Conservation (phyloP, 2,329 filamentous ascomycete genomes). For the Botryotinia calthae region DNA sequence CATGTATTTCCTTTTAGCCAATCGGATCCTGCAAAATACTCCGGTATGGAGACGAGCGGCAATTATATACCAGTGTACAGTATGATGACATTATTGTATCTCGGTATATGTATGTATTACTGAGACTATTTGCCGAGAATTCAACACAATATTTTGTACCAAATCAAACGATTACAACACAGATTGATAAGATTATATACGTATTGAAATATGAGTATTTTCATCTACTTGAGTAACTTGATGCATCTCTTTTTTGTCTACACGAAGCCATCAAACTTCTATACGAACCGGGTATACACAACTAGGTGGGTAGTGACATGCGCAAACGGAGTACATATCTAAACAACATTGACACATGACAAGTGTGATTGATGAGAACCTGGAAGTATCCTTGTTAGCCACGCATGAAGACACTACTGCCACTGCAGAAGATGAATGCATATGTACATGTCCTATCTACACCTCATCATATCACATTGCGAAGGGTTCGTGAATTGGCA, state of each 20-base stretch:
- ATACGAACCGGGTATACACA: too few relatives aligned
- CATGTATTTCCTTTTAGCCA: background rate
- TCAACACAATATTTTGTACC: background rate
- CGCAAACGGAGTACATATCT: background rate
- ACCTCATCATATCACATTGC: background rate
- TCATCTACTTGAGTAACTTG: too few relatives aligned
- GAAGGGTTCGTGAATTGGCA: background rate
- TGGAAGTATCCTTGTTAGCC: background rate
- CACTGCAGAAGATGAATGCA: background rate
- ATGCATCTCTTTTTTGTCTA: too few relatives aligned
- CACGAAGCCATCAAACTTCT: too few relatives aligned
- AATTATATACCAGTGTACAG: too few relatives aligned
- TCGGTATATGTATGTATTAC: too few relatives aligned
- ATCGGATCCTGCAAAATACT: background rate
- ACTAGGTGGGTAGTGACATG: too few relatives aligned
- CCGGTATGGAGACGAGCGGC: background rate
- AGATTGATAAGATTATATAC: too few relatives aligned
- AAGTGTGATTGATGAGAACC: background rate
- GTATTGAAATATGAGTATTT: too few relatives aligned
- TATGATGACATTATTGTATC: too few relatives aligned
- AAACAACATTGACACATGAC: background rate
- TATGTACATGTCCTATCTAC: background rate
- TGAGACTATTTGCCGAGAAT: too few relatives aligned
- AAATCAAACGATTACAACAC: background rate
- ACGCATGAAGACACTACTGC: background rate